Evolutionary conservation across 2,329 filamentous ascomycete genomes (phyloP), one percentile per base, ranked within the genome.

Genomic region (Chaetomiaceae sp.): DNA sequence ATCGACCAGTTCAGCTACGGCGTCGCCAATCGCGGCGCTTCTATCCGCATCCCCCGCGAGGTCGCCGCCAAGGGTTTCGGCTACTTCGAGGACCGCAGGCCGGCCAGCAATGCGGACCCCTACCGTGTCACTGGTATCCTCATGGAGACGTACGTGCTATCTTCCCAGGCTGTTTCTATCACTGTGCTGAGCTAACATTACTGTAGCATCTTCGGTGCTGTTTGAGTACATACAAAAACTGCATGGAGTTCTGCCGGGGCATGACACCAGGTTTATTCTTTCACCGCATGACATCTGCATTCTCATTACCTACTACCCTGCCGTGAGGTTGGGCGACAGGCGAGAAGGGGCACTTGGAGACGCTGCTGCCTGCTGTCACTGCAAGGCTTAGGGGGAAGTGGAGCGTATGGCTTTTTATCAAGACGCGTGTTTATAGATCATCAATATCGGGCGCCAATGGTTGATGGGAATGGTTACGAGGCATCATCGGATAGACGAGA

Each of bases 1-100:
- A 96, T 95, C 63, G 91, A 98, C 65, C 79, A 85, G 67, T 98
- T 98, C 80, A 83, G 81, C 59, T 97, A 84, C 70, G 91, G 93
- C 65, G 84, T 97, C 52, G 93, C 93, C 68, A 91, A 97, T 83
- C 89, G 93, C 71, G 93, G 91, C 63, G 84, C 87, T 49, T 94
- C 86, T 9, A 90, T 97, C 62, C 88, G 93, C 68, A 93, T 98
- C 47, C 61, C 62, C 37, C 55, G 62, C 15, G 78, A 85, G 60
- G 80, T 79, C 63, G 87, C 82, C 45, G 83, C 81, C 62, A 84
- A 90, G 65, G 83, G 86, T 71, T 90, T 86, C 72, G 87, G 87
- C 55, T 64, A 64, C 60, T 63, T 64, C 30, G 62, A 64, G 55
- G 79, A 83, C 57, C 73, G 79, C 62, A 72, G 79, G 61, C 79